Evolutionary conservation across 2,329 filamentous ascomycete species (phyloP).

Genomic region (Ophiosphaerella korrae): DNA sequence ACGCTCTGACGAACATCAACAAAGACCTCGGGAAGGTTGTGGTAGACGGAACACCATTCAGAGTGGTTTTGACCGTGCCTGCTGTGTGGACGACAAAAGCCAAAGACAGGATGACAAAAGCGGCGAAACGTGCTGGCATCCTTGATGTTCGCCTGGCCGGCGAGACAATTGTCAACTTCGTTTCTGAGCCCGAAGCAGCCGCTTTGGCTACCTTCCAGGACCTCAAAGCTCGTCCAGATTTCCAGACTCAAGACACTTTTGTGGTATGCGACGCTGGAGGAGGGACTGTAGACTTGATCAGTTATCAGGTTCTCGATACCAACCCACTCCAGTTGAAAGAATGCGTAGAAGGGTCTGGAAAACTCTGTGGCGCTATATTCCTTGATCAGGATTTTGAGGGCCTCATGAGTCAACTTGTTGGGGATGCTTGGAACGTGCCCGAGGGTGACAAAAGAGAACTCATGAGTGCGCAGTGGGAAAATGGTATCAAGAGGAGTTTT

Average conservation of each 20-base stretch:
- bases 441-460: too few relatives aligned
- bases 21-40: slow-evolving; percentile 5
- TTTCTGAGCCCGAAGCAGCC: slow-evolving; percentile 39
- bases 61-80: slow-evolving; percentile 15
- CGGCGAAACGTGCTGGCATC: slow-evolving; percentile 8
- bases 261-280: slow-evolving; percentile 30
- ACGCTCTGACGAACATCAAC: slow-evolving; percentile 10
- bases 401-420: slow-evolving; percentile 11
- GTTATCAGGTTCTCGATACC: slow-evolving; percentile 18
- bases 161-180: slow-evolving; percentile 22
- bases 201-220: slow-evolving; percentile 30
- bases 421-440: background rate
- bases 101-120: slow-evolving; percentile 6
- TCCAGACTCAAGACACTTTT: slow-evolving; percentile 16
- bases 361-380: slow-evolving; percentile 18
- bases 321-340: slow-evolving; percentile 13
- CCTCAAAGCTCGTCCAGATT: too few relatives aligned
- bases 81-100: slow-evolving; percentile 15
- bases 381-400: slow-evolving; percentile 21
- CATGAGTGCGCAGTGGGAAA: too few relatives aligned
- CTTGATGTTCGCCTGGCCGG: too few relatives aligned
- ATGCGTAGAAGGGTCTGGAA: slow-evolving; percentile 11
- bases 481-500: too few relatives aligned
- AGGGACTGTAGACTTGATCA: slow-evolving; percentile 30
- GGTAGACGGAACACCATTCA: background rate